These are phyloP conservation scores for Pyrenophora seminiperda DNA, from an alignment of 2,329 filamentous ascomycete genomes.

Conservation along the genomic window DNA sequence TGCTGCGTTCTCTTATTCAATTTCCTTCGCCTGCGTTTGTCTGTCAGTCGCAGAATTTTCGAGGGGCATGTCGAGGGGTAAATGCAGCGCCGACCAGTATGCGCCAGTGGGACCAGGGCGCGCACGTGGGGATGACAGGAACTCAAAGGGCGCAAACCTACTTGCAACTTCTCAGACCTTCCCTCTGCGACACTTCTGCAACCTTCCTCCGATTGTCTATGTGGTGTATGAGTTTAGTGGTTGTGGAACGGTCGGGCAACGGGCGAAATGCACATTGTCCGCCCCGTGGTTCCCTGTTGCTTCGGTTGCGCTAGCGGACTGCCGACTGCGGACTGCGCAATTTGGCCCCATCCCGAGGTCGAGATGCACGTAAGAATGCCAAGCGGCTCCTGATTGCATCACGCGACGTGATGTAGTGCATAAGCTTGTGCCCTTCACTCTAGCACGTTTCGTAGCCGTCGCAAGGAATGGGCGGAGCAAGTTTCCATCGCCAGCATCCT, in stretches of 20 bases:
- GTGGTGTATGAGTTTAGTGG: constrained; percentile 30
- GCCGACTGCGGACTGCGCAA: constrained; percentile 21
- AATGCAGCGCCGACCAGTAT: constrained; percentile 26
- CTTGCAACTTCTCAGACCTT: constrained; percentile 46
- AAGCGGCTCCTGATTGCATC: constrained; percentile 22
- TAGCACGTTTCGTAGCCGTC: constrained; percentile 7
- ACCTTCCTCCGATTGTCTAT: constrained; percentile 41
- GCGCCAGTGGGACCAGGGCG: constrained; percentile 23
- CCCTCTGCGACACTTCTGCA: constrained; percentile 50
- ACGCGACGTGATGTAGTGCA: constrained; percentile 7
- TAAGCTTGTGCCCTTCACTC: constrained; percentile 19
- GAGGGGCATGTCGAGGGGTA: constrained; percentile 34
- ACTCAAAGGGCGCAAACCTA: constrained; percentile 27
- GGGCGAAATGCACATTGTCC: constrained; percentile 33
- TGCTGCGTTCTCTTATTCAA: constrained; percentile 35
- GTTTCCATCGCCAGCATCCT: too few species aligned
- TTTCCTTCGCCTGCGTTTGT: constrained; percentile 41
- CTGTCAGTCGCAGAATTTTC: constrained; percentile 42
- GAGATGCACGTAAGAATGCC: constrained; percentile 19
- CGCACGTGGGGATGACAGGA: constrained; percentile 1
- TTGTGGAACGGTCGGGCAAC: constrained; percentile 26
- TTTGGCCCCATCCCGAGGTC: constrained; percentile 33
- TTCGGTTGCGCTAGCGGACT: constrained; percentile 26
- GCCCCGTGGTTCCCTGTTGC: constrained; percentile 26
- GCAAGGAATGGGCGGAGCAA: too few species aligned